These are phyloP conservation scores for Cadophora malorum DNA, from an alignment of 2,329 filamentous ascomycete species.

Conservation along the genomic window DNA sequence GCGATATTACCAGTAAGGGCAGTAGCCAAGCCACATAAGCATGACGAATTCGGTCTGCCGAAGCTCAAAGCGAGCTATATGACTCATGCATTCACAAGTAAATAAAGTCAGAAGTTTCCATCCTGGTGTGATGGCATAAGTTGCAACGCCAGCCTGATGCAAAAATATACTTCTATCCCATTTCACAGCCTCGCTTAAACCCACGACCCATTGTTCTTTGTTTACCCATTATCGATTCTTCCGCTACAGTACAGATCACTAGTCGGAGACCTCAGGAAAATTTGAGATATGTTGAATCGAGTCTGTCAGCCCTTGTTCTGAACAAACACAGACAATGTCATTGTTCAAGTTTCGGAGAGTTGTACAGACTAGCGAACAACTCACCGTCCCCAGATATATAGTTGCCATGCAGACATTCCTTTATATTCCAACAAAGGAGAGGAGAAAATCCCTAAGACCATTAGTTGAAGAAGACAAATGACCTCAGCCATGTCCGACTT, in stretches of 20 bases:
- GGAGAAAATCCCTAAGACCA: not conserved
- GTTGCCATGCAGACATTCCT: too few relatives aligned
- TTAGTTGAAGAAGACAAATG: not conserved
- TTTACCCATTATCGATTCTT: not conserved
- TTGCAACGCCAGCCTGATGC: too few relatives aligned
- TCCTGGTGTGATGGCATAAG: too few relatives aligned
- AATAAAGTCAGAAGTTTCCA: too few relatives aligned
- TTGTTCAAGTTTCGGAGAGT: not conserved
- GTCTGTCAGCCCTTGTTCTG: not conserved
- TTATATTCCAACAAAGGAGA: too few relatives aligned
- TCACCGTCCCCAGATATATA: not conserved
- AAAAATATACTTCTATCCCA: not conserved
- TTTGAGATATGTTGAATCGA: not conserved
- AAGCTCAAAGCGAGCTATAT: too few relatives aligned
- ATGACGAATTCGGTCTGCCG: too few relatives aligned
- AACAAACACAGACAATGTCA: not conserved
- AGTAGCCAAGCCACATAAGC: too few relatives aligned
- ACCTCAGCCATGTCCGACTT: not conserved
- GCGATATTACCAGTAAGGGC: too few relatives aligned
- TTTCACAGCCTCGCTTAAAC: not conserved
- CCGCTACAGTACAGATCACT: not conserved
- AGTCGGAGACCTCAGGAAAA: not conserved
- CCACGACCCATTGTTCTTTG: not conserved
- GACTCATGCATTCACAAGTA: too few relatives aligned
- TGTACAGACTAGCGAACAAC: not conserved